Conservation (phyloP, 164 flowering plant species). For the Vitis amurensis region DNA sequence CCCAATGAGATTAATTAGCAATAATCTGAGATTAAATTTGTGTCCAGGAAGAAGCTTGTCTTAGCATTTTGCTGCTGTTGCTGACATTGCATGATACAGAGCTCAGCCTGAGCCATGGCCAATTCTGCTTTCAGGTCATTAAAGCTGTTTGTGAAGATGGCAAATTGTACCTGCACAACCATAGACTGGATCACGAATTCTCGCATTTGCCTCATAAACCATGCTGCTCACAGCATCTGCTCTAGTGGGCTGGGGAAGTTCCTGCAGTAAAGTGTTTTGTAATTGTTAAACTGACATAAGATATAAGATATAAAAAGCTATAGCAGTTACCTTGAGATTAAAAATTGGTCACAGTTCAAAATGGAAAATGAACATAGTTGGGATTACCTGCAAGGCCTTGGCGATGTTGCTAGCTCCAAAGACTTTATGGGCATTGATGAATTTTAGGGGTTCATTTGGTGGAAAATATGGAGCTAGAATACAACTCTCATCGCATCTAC, state of each 20-base stretch:
- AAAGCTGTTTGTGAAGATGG: conserved; percentile 69
- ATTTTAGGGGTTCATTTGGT: conserved; percentile 68
- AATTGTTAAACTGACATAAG: not conserved
- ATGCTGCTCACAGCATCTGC: conserved; percentile 83
- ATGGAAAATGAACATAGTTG: no score
- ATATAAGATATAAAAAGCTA: not conserved
- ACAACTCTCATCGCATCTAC: conserved; percentile 66
- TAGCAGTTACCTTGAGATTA: no score
- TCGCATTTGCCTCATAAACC: conserved; percentile 79
- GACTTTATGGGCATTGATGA: conserved; percentile 78
- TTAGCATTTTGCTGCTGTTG: conserved; percentile 10
- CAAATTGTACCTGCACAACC: conserved; percentile 74
- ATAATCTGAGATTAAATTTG: no score
- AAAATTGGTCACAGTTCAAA: no score
- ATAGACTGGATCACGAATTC: conserved; percentile 73
- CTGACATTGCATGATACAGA: conserved; percentile 50
- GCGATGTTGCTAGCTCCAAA: conserved; percentile 85
- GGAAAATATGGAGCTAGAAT: conserved; percentile 79
- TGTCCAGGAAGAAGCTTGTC: no score
- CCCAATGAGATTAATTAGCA: no score
- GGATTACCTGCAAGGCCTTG: conserved; percentile 66
- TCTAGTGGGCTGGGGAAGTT: conserved; percentile 62
- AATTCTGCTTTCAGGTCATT: conserved; percentile 60
- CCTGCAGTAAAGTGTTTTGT: conserved; percentile 29
- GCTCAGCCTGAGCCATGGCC: conserved; percentile 69